Evolutionary conservation across 108 stramenopile genomes (phyloP), one percentile per base, ranked within the genome.

Genomic region (Nitzschia putrida): DNA sequence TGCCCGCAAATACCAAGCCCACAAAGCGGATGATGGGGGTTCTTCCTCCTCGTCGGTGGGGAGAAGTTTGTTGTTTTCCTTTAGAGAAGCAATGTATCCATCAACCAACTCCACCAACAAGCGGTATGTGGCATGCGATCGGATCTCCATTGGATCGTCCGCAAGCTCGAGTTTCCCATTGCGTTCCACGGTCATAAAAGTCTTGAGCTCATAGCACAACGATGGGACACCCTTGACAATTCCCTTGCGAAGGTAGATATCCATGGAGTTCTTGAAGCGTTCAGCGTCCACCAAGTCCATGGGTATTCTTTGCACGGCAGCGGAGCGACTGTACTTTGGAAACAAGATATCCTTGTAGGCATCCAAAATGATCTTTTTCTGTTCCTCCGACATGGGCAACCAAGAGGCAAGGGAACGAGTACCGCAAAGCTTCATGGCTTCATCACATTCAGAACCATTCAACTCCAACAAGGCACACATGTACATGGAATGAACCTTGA

Each of bases 161-260:
- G 89, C 88, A 44, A 78, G 65, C 9, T 61, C 38, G 21, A 73
- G 80, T 10, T 72, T 68, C 11, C 76, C 80, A 53, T 80, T 66
- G 7, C 57, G 42, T 18, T 80, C 73, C 13, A 70, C 25, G 38
- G 80, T 66, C 50, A 93, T 74, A 39, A 97, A 79, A 0, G 94
- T 77, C 41, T 79, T 80, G 3, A 98, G 80, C 74, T 97, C 95
- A 7, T 71, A 58, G 44, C 93, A 92, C 21, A 98, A 76, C 18
- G 92, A 91, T 47, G 96, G 96, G 22, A 96, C 91, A 22, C 95
- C 96, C 70, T 95, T 93, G 38, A 79, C 69, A 43, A 97, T 60
- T 44, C 77, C 71, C 42, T 74, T 77, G 25, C 85, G 87, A 79
- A 92, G 85, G 63, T 88, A 92, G 25, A 59, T 52, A 53, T 92